Base-by-base conservation (phyloP, 257 asterid species). In the Nicotiana sylvestris region DNA sequence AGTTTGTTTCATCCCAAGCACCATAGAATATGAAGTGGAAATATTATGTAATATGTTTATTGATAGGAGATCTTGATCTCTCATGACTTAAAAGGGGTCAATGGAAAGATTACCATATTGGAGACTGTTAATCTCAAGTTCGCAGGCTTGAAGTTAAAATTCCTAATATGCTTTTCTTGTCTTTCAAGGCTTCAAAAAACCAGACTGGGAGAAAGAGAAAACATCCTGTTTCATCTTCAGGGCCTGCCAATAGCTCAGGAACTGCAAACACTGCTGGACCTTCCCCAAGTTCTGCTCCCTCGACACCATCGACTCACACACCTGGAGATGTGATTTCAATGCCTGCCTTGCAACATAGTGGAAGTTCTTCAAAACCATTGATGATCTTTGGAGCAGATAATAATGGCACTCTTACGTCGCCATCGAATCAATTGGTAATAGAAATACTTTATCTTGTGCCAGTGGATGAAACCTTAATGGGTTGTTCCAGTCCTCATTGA, bases 201-300 rank as follows among this genome's bases (percentile, higher is more conserved):
- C 99, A 94, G 93, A 88, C 90, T 16, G 99, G 98, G 56, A 91
- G 98, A 86, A 96, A 96, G 87, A 90, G 99, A 85, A 96, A 94
- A 89, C 98, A 94, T 82, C 93, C 97, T 0, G 96, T 86, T 6
- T 85, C 98, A 80, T 96, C 99, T 82, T 94, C 99, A 9, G 98
- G 99, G 33, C 98, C 97, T 11, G 98, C 98, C 32, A 96, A 96
- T 86, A 96, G 99, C 90, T 90, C 99, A 4, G 99, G 99, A 77
- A 96, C 99, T 57, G 98, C 95, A 49, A 96, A 96, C 88, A 96
- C 99, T 0, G 97, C 99, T 27, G 99, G 98, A 60, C 99, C 98
- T 9, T 96, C 99, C 81, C 99, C 99, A 70, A 91, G 99, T 88
- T 96, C 99, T 16, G 98, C 98, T 64, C 99, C 99, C 77, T 96